A percentile compares a stretch with the other conserved stretches of the same genome.
These are phyloP conservation scores for Cyanodermella asteris DNA, from an alignment of 2,329 filamentous ascomycete genomes.

Conservation along the genomic window DNA sequence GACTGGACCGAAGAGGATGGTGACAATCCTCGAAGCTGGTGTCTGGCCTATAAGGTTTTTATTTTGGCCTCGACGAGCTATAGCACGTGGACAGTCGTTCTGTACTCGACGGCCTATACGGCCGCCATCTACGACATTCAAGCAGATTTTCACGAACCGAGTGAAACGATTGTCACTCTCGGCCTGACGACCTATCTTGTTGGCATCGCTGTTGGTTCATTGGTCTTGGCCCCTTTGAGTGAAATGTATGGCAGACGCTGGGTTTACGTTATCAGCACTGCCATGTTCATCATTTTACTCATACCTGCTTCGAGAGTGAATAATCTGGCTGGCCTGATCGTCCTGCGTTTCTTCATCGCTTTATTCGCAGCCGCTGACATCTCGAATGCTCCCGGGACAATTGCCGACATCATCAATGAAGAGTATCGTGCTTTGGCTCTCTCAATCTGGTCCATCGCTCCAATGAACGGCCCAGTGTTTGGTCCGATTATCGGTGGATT, in stretches of 20 bases:
- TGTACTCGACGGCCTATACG: constrained; percentile 64
- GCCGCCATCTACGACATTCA: constrained; percentile 48
- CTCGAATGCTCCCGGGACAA: constrained; percentile 58
- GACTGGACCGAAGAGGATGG: constrained; percentile 44
- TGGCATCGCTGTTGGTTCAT: constrained; percentile 48
- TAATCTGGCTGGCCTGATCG: constrained; percentile 45
- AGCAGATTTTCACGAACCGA: constrained; percentile 37
- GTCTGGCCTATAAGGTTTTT: constrained; percentile 33
- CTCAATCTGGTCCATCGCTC: constrained; percentile 63
- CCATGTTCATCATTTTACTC: constrained; percentile 43
- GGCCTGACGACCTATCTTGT: constrained; percentile 61
- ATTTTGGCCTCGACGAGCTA: constrained; percentile 34
- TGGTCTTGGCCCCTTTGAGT: constrained; percentile 49
- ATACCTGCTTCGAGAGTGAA: constrained; percentile 50
- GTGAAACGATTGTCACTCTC: constrained; percentile 42
- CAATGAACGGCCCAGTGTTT: constrained; percentile 49
- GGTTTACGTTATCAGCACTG: constrained; percentile 46
- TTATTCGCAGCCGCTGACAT: constrained; percentile 62
- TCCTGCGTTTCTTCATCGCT: constrained; percentile 52
- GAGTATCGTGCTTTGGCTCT: constrained; percentile 65
- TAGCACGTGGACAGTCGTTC: constrained; percentile 34
- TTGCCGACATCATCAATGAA: constrained; percentile 64
- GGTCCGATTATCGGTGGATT: constrained; percentile 66
- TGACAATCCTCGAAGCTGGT: constrained; percentile 48
- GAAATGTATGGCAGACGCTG: constrained; percentile 24